phyloP scores from a whole-genome alignment of 176 grass and related monocot species.

The Musa troglodytarum region DNA sequence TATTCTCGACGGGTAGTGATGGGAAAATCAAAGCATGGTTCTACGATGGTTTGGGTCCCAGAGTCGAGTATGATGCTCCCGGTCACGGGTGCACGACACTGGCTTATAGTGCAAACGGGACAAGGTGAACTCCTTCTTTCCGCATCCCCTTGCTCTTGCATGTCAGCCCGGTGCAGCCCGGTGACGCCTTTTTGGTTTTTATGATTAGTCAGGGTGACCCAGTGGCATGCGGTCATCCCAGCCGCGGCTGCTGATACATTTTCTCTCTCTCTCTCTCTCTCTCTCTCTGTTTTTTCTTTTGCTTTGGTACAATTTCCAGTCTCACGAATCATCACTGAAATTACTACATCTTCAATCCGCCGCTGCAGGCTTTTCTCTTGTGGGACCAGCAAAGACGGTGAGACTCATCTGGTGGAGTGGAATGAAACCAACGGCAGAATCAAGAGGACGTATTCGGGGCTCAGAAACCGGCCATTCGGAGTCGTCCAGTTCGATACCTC shows the following conservation, averaged over 20 bases:
- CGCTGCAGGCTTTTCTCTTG: constrained; percentile 77
- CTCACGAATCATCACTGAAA: background rate
- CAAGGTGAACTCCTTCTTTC: constrained; percentile 39
- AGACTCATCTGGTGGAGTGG: constrained; percentile 96
- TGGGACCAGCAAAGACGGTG: constrained; percentile 93
- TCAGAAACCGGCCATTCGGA: constrained; percentile 73
- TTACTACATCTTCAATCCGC: too few relatives aligned
- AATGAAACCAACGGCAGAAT: constrained; percentile 93
- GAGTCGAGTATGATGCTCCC: constrained; percentile 97
- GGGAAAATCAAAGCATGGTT: constrained; percentile 99
- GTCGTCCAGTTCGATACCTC: constrained; percentile 96
- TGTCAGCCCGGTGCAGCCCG: too few relatives aligned
- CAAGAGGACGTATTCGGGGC: constrained; percentile 83
- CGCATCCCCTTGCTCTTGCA: background rate
- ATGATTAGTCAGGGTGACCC: too few relatives aligned
- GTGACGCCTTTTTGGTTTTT: too few relatives aligned
- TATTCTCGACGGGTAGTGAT: constrained; percentile 94
- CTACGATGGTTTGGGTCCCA: constrained; percentile 87
- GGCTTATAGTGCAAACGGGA: constrained; percentile 86
- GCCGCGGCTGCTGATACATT: too few relatives aligned
- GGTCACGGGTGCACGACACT: constrained; percentile 98
- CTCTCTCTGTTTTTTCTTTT: too few relatives aligned
- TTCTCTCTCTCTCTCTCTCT: too few relatives aligned
- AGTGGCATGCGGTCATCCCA: too few relatives aligned
- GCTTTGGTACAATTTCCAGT: background rate